phyloP scores from a whole-genome alignment of 352 stramenopile species.

The Globisporangium apiculatum region DNA sequence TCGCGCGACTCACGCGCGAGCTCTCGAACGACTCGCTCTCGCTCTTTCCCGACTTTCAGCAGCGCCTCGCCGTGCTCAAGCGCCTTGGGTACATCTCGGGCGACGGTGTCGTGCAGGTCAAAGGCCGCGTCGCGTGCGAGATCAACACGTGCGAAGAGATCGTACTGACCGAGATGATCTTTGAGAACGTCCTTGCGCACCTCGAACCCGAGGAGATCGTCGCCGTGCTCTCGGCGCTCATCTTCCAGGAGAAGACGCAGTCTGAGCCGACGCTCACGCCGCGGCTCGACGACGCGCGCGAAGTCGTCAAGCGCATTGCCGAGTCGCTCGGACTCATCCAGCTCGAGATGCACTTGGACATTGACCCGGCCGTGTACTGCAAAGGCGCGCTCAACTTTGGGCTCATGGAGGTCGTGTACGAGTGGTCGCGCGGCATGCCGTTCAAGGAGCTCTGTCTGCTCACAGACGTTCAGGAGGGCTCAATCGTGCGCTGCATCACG shows the following conservation, averaged over 20 bases:
- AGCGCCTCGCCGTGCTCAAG: slow-evolving; percentile 89
- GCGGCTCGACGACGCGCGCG: slow-evolving; percentile 65
- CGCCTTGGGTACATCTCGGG: slow-evolving; percentile 92
- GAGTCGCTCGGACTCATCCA: slow-evolving; percentile 78
- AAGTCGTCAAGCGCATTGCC: slow-evolving; percentile 84
- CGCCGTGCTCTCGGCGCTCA: slow-evolving; percentile 92
- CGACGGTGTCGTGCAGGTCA: slow-evolving; percentile 88
- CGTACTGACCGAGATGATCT: slow-evolving; percentile 98
- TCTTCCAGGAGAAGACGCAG: slow-evolving; percentile 95
- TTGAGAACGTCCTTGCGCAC: slow-evolving; percentile 96
- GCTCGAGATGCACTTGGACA: slow-evolving; percentile 72
- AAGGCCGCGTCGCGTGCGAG: slow-evolving; percentile 97
- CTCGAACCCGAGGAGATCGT: slow-evolving; percentile 97
- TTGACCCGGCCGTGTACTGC: slow-evolving; percentile 90
- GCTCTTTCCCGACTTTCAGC: slow-evolving; percentile 97
- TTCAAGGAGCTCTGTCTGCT: slow-evolving; percentile 96
- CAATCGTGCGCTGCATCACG: slow-evolving; percentile 96
- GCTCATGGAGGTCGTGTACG: slow-evolving; percentile 93
- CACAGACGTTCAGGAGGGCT: slow-evolving; percentile 96
- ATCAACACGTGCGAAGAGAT: slow-evolving; percentile 98
- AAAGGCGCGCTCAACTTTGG: slow-evolving; percentile 95
- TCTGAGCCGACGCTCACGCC: slow-evolving; percentile 68
- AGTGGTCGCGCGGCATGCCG: slow-evolving; percentile 96
- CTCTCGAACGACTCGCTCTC: slow-evolving; percentile 88
- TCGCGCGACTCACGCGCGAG: slow-evolving; percentile 46